Base-by-base conservation (phyloP, 805 yeast species). In the Lipomyces sp. region DNA sequence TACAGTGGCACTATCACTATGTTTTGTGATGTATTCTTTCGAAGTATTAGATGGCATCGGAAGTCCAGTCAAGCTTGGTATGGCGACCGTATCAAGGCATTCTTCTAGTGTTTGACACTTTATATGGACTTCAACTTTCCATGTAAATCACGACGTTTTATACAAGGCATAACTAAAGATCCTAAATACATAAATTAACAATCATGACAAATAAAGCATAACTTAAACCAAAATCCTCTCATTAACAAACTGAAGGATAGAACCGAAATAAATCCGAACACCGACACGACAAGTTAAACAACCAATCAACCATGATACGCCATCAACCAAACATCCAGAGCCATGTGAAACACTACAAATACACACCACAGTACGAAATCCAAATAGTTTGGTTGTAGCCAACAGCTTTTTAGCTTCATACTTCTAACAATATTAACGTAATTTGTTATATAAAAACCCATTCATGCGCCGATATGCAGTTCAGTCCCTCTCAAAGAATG, bases 401-500 rank as follows among this genome's bases (percentile, higher is more conserved):
- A 32, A 32, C 56, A 18, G 8, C 7, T 15, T 13, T 13, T 53
- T 4, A n/a, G 18, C 56, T 15, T 53, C n/a, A 53, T 15, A n/a
- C 34, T 53, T 32, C 34, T 53, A 53, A n/a, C 11, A 53, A 53
- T 15, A 18, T 42, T n/a, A n/a, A 15, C 15, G 8, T n/a, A 15
- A 42, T 42, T 24, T 42, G 24, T n/a, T 42, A 42, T 42, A n/a
- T 42, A 53, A 53, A n/a, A 6, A 53, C n/a, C 37, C 34, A 58
- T 30, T 63, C 57, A 45, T 58, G 51, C 62, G 58, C 62, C 61
- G 42, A 24, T n/a, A 57, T 53, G 58, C 61, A 50, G 50, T 51
- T 35, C 56, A 42, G 15, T 24, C 18, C 18, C 10, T n/a, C 48
- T 37, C 48, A n/a, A 42, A 42, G 48, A n/a, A n/a, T 24, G 39